Conservation (phyloP, 2,329 filamentous ascomycete genomes). For the Neophaeococcomyces aloes region DNA sequence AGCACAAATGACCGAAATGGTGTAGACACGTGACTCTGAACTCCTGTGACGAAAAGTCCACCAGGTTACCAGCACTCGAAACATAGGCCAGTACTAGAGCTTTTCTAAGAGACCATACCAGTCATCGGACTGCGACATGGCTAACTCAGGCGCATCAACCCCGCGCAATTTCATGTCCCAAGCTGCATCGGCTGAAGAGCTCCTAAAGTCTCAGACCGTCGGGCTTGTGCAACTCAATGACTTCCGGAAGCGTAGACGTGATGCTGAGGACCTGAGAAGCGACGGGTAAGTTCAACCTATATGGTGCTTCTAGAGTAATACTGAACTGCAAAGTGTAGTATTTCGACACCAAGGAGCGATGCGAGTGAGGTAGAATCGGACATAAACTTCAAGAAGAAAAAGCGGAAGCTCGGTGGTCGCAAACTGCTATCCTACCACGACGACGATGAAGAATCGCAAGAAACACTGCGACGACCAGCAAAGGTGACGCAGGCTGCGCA, state of each 20-base stretch:
- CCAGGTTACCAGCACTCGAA: too few species aligned
- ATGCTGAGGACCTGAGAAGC: constrained; percentile 30
- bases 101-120: too few species aligned
- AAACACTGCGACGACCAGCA: constrained; percentile 23
- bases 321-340: constrained; percentile 51
- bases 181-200: constrained; percentile 65
- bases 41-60: too few species aligned
- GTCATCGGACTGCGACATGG: too few species aligned
- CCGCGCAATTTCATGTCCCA: constrained; percentile 57
- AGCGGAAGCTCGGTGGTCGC: constrained; percentile 52
- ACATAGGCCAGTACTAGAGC: too few species aligned
- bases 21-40: too few species aligned
- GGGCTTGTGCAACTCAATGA: constrained; percentile 86
- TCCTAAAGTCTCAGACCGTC: constrained; percentile 75
- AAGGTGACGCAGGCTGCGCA: constrained; percentile 1
- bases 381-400: constrained; percentile 31
- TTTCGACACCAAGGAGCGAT: constrained; percentile 38
- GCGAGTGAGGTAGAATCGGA: constrained; percentile 20
- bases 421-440: constrained; percentile 60
- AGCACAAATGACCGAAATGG: too few species aligned
- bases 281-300: constrained; percentile 41
- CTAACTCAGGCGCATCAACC: background rate
- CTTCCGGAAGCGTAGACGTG: constrained; percentile 89
- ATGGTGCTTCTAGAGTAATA: constrained; percentile 13
- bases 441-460: constrained; percentile 39